phyloP scores from a whole-genome alignment of 2,329 filamentous ascomycete genomes.

The Colletotrichum sp. region DNA sequence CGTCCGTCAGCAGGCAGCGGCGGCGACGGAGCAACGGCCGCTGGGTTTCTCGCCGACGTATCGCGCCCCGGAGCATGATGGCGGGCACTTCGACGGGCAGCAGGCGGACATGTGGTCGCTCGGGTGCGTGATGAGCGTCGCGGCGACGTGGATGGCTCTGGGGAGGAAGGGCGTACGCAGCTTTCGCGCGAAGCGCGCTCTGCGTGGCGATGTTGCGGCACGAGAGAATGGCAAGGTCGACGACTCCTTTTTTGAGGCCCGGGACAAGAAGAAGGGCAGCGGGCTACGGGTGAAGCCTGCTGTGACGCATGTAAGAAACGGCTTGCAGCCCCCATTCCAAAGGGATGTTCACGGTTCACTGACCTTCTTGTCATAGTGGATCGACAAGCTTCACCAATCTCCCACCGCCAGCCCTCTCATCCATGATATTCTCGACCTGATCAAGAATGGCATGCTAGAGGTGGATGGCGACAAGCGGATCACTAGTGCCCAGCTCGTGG shows the following conservation, averaged over 20 bases:
- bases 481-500: background rate
- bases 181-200: background rate
- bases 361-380: background rate
- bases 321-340: background rate
- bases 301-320: background rate
- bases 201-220: too few species aligned
- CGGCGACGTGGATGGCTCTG: background rate
- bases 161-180: background rate
- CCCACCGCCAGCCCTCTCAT: background rate
- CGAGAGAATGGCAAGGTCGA: background rate
- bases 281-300: background rate
- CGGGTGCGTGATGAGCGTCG: slow-evolving; percentile 1
- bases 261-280: background rate
- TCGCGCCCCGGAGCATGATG: background rate
- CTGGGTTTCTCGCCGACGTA: background rate
- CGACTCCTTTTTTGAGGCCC: background rate
- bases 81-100: background rate
- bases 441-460: background rate
- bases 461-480: background rate
- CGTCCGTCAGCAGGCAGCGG: background rate
- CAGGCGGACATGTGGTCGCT: background rate
- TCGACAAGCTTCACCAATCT: background rate
- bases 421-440: background rate
- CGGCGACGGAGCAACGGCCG: background rate
- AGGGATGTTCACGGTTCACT: background rate